Base-by-base conservation (phyloP, 2,329 filamentous ascomycete genomes). In the Exophiala aquamarina region DNA sequence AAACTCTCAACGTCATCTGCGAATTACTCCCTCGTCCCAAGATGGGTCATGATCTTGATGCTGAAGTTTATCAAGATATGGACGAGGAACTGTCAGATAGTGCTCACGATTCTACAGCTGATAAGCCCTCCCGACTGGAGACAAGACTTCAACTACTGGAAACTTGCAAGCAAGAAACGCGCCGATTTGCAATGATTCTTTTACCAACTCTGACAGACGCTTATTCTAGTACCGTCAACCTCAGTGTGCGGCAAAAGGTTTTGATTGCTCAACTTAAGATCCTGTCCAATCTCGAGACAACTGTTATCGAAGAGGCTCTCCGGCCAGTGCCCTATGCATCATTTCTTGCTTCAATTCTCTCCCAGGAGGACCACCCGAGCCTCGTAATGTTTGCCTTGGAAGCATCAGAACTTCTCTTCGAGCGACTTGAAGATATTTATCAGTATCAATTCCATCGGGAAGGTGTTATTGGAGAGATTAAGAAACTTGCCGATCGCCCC, bases 361-460 rank as follows among this genome's bases (percentile, higher is more conserved):
- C 92, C 0, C 93, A 98, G 61, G 87, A 95, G 65, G 94, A 98
- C 60, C 91, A 98, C 58, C 81, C 89, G 1, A 85, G 85, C 2
- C 74, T 98, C 4, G 90, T 97, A 8, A 87, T 90, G 53, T 86
- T 85, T 56, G 92, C 89, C 14, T 74, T 98, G 13, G 89, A 95
- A 62, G 92, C 91, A 29, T 88, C 92, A 0, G 91, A 96, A 65
- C 75, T 98, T 4, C 78, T 98, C 1, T 78, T 96, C 50, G 85
- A 84, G 60, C 84, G 94, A 14, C 74, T 98, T 4, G 89, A 91
- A 54, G 78, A 84, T 17, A 87, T 97, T 21, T 98, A 98, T 63
- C 84, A 89, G 19, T 95, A 96, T 61, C 94, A 98, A 60, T 92
- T 98, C 59, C 95, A 98, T 63, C 87, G 93, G 0, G 94, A 98